These are phyloP conservation scores for Curvularia lunata DNA, from an alignment of 2,329 filamentous ascomycete species.

Conservation along the genomic window DNA sequence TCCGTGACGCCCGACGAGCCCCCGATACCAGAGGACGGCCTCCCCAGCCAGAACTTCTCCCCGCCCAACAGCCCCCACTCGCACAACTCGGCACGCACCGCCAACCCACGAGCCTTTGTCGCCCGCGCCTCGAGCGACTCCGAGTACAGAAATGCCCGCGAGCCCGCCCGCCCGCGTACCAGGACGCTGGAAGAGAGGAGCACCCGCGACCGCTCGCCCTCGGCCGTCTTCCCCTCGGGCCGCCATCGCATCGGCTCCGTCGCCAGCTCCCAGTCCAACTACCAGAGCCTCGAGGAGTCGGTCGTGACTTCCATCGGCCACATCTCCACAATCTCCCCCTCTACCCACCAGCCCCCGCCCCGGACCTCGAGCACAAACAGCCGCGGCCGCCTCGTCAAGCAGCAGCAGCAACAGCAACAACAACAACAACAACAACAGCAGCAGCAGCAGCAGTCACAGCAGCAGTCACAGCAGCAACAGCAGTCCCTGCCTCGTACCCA, in stretches of 20 bases:
- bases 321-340: conserved; percentile 47
- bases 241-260: conserved; percentile 74
- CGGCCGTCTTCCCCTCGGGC: conserved; percentile 50
- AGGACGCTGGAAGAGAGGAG: conserved; percentile 57
- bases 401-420: conserved; percentile 9
- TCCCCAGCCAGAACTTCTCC: conserved; percentile 23
- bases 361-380: conserved; percentile 39
- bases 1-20: conserved; percentile 68
- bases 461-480: conserved; percentile 9
- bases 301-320: conserved; percentile 52
- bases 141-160: conserved; percentile 41
- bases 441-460: conserved; percentile 23
- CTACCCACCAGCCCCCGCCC: conserved; percentile 34
- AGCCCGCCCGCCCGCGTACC: conserved; percentile 62
- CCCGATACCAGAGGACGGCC: conserved; percentile 27
- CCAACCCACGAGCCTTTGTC: conserved; percentile 36
- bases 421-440: conserved; percentile 11
- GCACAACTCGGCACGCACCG: conserved; percentile 27
- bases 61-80: conserved; percentile 44
- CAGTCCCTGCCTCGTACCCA: conserved; percentile 21
- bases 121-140: conserved; percentile 43
- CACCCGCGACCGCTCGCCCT: conserved; percentile 51
- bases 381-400: conserved; percentile 43
- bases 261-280: conserved; percentile 64
- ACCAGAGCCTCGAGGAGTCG: conserved; percentile 52